Conservation (phyloP, 176 grass and related monocot species). For the Bonia amplexicaulis region DNA sequence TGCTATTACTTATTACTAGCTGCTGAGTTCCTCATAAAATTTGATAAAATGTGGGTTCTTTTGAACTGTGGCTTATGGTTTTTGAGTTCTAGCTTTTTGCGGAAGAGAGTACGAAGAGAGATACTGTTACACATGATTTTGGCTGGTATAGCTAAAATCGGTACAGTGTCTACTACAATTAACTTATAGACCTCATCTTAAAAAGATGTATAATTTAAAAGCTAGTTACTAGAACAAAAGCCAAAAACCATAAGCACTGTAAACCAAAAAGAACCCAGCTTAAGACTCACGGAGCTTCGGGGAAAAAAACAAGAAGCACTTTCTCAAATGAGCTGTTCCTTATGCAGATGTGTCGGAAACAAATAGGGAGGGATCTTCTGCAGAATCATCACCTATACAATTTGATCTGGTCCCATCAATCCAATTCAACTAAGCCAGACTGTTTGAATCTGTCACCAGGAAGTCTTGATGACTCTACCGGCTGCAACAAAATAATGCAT, state of each 20-base stretch:
- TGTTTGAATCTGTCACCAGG: conserved; percentile 8
- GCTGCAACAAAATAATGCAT: conserved; percentile 4
- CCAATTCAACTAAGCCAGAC: conserved; percentile 24
- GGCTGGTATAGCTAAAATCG: too few species aligned
- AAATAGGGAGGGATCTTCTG: background rate
- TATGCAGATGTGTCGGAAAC: background rate
- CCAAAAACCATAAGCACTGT: too few species aligned
- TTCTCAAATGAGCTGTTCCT: conserved; percentile 5
- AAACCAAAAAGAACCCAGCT: too few species aligned
- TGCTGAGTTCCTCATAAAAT: background rate
- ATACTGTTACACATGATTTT: too few species aligned
- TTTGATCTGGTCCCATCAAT: conserved; percentile 5
- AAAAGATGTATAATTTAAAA: too few species aligned
- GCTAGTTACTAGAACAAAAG: too few species aligned
- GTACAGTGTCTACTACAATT: too few species aligned
- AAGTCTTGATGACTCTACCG: conserved; percentile 17
- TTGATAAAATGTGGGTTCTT: background rate
- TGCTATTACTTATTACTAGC: background rate
- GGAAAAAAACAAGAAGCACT: background rate
- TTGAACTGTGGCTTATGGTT: too few species aligned
- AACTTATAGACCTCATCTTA: too few species aligned
- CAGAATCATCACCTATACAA: background rate
- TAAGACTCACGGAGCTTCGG: background rate
- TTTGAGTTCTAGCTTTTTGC: too few species aligned
- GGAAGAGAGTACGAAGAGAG: too few species aligned